Evolutionary conservation across 2,329 filamentous ascomycete species (phyloP), one percentile per base, ranked within the genome.

Genomic region (Claviceps purpurea): DNA sequence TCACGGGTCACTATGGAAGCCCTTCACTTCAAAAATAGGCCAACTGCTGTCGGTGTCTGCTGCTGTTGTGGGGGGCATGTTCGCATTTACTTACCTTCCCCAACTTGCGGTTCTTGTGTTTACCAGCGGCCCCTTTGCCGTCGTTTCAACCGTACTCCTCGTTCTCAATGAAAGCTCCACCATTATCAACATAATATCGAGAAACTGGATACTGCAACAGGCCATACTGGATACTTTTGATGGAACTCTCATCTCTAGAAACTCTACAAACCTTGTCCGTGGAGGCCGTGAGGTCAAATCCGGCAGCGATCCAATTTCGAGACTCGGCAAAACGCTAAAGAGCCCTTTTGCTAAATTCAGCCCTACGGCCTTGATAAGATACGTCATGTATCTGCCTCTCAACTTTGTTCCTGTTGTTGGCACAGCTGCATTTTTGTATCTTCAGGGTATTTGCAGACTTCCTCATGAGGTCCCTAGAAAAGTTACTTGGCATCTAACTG

Each of bases 401-500:
- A 97, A 96, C 71, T 89, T 95, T 64, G 89, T 97, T 50, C 91
- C 91, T 0, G 77, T 96, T 0, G 79, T 95, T 18, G 91, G 91
- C 5, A 95, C 90, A 0, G 71, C 82, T 7, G 71, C 89, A 4
- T 97, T 95, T 66, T 77, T 96, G 38, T 65, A 85, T 30, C 65
- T 94, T 16, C 89, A 95, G 67, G 85, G 84, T 67, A 67, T 66
- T 57, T 53, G 16, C 13, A 37, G 20, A n/a, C 46, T 24, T 34
- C 4, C 7, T 14, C 30, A 34, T 13, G 11, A 6, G 41, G 3
- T 16, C 1, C 37, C n/a, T 24, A 13, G 7, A 34, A 11, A 34
- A 11, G 14, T 7, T 4, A 20, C 2, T 13, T 2, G 26, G 3
- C 26, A 26, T 10, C 47, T 56, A 26, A 52, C 47, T 46, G 7